phyloP scores from a whole-genome alignment of 371 early-diverging fungal genomes.

The Mortierella sp. region DNA sequence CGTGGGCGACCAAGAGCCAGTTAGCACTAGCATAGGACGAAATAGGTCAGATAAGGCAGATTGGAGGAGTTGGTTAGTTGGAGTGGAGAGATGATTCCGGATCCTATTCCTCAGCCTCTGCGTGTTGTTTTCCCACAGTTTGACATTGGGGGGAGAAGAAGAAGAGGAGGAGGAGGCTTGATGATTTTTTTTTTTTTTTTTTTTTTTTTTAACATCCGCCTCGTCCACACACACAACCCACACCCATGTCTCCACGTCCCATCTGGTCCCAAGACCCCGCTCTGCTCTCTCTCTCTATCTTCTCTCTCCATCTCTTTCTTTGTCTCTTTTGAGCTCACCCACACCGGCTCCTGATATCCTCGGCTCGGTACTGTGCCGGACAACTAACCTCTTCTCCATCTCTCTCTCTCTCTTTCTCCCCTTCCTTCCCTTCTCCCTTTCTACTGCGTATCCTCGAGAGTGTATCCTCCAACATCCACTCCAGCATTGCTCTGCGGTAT shows the following conservation, averaged over 20 bases:
- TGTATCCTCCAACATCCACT: no score
- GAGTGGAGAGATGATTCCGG: not conserved
- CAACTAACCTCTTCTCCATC: no score
- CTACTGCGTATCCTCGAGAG: no score
- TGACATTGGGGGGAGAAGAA: not conserved
- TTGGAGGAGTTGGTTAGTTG: not conserved
- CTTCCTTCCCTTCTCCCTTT: not conserved
- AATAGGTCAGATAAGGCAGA: not conserved
- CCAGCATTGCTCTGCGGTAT: no score
- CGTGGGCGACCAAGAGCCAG: slow-evolving; percentile 80
- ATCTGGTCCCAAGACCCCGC: not conserved
- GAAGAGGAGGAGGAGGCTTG: not conserved
- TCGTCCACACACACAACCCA: no score
- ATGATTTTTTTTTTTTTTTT: slow-evolving; percentile 2
- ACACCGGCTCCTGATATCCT: no score
- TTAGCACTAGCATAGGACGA: slow-evolving; percentile 61
- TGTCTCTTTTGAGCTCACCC: not conserved
- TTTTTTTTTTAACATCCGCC: no score
- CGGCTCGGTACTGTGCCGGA: no score
- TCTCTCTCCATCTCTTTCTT: not conserved
- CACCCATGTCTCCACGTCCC: not conserved
- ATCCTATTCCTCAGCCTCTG: not conserved
- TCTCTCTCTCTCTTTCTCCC: not conserved
- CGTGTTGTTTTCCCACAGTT: not conserved
- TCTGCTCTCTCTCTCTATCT: not conserved